Base-by-base conservation (phyloP, 345 rosid genomes). In the Reutealis trisperma region DNA sequence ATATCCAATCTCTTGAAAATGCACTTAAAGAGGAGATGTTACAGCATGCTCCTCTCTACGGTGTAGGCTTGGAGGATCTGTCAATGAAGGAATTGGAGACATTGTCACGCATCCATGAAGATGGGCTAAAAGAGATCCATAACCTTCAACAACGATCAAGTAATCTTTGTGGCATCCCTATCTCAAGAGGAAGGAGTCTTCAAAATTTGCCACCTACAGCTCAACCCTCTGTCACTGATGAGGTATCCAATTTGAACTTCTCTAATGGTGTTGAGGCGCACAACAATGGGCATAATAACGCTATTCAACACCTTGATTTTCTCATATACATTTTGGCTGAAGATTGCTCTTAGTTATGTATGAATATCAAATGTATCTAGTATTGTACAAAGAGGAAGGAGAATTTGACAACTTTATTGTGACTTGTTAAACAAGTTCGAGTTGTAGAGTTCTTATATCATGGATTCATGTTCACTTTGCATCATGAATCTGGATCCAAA, bases 41-140 rank as follows among this genome's bases (percentile, higher is more conserved):
- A 19, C 68, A 34, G 24, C 75, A 61, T 49, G 80, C 80, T 61
- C 80, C 80, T 49, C 63, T 77, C 19, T 70, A 77, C 22, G 70
- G 70, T 0, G 75, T 22, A 1, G 75, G 75, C 45, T 32, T 77
- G 62, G 75, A 70, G 71, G 49, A n/a, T 69, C 70, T 70, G 22
- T 51, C 75, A 22, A 47, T 21, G 63, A 51, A 51, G 32, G 74
- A 70, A 18, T 62, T 62, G 74, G 80, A 77, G 63, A 70, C 52
- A 7, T 21, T 77, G 19, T 21, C 51, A n/a, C 62, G 70, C 62
- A 70, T 77, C 32, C 80, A 77, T 9, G 75, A 70, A 51, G 70
- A 62, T 8, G 80, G 80, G 12, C 58, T 77, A 19, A 47, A 18
- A 22, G 51, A 47, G 24, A 61, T 77, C 21, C 69, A 13, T 22